Percentiles rank a stretch among this genome's conserved stretches.
phyloP scores from a whole-genome alignment of 2,329 filamentous ascomycete species.

The Trichoderma oligosporum region DNA sequence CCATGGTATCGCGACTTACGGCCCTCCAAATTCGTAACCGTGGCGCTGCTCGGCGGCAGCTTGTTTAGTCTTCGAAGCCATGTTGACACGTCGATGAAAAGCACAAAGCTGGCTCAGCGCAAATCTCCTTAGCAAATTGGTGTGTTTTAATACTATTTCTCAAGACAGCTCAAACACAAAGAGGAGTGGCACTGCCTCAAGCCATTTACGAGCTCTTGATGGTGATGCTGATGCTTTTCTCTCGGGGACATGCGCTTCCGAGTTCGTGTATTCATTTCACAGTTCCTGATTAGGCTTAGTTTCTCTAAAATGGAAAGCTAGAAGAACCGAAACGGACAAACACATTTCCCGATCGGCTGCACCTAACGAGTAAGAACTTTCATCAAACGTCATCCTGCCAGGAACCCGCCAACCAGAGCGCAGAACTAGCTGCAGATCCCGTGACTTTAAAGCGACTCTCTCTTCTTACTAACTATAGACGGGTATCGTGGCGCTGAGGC shows the following conservation, averaged over 20 bases:
- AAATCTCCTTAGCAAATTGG: not conserved
- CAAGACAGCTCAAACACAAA: not conserved
- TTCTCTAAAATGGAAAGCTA: not conserved
- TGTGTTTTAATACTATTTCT: not conserved
- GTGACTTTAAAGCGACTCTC: slow-evolving; percentile 13
- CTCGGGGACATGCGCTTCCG: slow-evolving; percentile 5
- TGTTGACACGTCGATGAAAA: slow-evolving; percentile 22
- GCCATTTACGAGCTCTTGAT: slow-evolving; percentile 9
- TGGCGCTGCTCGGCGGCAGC: slow-evolving; percentile 29
- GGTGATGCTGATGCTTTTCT: not conserved
- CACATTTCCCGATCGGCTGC: slow-evolving; percentile 16
- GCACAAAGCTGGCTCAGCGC: not conserved
- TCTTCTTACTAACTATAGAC: not conserved
- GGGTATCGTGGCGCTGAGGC: slow-evolving; percentile 9
- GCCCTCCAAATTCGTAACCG: slow-evolving; percentile 51
- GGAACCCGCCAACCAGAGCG: slow-evolving; percentile 18
- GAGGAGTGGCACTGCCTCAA: slow-evolving; percentile 15
- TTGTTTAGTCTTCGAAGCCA: slow-evolving; percentile 33
- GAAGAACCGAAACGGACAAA: slow-evolving; percentile 15
- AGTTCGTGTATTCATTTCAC: slow-evolving; percentile 3
- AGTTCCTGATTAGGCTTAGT: slow-evolving; percentile 3
- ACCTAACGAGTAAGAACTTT: too few relatives aligned
- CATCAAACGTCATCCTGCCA: slow-evolving; percentile 9
- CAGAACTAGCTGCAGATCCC: not conserved
- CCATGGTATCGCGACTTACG: slow-evolving; percentile 37